Evolutionary conservation across 1,284 basidiomycete genomes (phyloP).

Genomic region (Trametes polyzona): DNA sequence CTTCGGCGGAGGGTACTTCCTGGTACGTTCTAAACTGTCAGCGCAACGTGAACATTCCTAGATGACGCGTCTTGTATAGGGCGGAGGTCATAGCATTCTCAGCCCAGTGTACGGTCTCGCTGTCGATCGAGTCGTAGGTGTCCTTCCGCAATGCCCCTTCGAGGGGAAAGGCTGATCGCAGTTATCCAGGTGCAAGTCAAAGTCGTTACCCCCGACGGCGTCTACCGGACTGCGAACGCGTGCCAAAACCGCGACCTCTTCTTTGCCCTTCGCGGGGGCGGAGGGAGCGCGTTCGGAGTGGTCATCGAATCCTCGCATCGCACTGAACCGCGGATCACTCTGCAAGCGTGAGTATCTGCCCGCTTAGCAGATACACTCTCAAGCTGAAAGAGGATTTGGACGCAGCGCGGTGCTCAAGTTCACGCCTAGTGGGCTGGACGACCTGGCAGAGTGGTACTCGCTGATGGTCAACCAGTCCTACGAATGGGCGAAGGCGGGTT

Average conservation of each 20-base stretch:
- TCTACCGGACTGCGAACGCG: conserved; percentile 35
- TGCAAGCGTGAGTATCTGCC: conserved; percentile 32
- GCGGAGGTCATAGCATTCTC: conserved; percentile 53
- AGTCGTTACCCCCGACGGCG: conserved; percentile 38
- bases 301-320: conserved; percentile 34
- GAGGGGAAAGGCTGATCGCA: too few relatives aligned
- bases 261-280: conserved; percentile 36
- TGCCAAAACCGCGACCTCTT: conserved; percentile 43
- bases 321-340: conserved; percentile 30
- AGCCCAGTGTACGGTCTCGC: conserved; percentile 40
- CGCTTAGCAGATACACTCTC: not conserved
- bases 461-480: conserved; percentile 42
- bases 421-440: conserved; percentile 11
- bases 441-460: conserved; percentile 25
- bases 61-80: conserved; percentile 31
- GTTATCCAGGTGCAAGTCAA: conserved; percentile 30
- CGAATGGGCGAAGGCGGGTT: conserved; percentile 50
- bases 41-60: too few relatives aligned
- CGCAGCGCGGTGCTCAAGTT: conserved; percentile 24
- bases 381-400: not conserved
- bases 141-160: too few relatives aligned
- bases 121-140: conserved; percentile 42
- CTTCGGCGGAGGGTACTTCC: conserved; percentile 37
- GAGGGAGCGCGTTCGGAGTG: conserved; percentile 38
- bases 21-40: conserved; percentile 19